These are phyloP conservation scores for Funneliformis mosseae DNA, from an alignment of 192 early-diverging fungal genomes.

Conservation along the genomic window DNA sequence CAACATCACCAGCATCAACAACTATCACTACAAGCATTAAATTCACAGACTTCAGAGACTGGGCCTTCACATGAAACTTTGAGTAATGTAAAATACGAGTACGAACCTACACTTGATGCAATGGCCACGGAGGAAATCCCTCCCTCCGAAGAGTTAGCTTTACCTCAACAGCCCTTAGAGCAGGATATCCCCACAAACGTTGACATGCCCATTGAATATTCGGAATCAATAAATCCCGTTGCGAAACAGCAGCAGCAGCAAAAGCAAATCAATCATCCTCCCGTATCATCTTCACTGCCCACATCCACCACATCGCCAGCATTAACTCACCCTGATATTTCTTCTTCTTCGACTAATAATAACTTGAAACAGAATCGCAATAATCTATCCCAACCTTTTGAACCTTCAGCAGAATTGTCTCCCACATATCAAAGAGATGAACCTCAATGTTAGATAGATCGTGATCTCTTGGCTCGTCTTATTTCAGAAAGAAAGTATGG, in stretches of 20 bases:
- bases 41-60: background rate
- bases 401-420: background rate
- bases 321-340: background rate
- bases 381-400: background rate
- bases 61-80: background rate
- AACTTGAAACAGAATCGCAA: background rate
- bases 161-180: background rate
- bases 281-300: too few species aligned
- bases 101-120: background rate
- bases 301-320: background rate
- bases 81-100: background rate
- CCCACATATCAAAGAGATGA: background rate
- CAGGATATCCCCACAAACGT: background rate
- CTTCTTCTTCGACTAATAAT: background rate
- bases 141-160: background rate
- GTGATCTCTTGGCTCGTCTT: background rate
- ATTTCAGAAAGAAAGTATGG: conserved; percentile 6
- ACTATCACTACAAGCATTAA: too few species aligned
- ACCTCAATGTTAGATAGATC: background rate
- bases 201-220: background rate
- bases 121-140: background rate
- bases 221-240: too few species aligned
- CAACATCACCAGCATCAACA: background rate
- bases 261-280: too few species aligned
- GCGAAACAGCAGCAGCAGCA: too few species aligned